These are phyloP conservation scores for Cyanidium caldarium DNA, from an alignment of 23 red algal species.

Conservation along the genomic window DNA sequence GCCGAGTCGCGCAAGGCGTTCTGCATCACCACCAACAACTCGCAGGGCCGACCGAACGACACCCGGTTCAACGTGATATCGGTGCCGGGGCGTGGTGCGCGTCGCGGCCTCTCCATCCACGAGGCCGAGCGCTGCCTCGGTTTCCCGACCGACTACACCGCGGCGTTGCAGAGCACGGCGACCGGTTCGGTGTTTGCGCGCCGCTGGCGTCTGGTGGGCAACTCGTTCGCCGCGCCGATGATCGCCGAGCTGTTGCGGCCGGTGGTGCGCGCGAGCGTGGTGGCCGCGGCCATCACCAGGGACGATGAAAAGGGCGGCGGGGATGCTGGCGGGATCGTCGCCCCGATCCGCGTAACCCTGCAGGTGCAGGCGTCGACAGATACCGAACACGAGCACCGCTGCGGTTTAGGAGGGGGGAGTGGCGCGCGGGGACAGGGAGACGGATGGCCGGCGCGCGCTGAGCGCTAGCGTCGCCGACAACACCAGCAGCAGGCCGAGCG, in stretches of 20 bases:
- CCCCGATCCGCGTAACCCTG: too few relatives aligned
- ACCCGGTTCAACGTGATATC: constrained; percentile 15
- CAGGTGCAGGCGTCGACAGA: too few relatives aligned
- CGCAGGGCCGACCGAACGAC: constrained; percentile 4
- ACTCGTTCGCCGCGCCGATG: constrained; percentile 6
- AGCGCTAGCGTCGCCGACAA: too few relatives aligned
- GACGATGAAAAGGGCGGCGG: too few relatives aligned
- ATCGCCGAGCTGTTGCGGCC: constrained; percentile 6
- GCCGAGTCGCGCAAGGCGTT: constrained; percentile 20
- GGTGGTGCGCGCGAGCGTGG: background rate
- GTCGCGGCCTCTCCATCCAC: constrained; percentile 4
- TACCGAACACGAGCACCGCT: too few relatives aligned
- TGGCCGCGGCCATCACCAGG: too few relatives aligned
- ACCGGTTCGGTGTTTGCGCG: background rate
- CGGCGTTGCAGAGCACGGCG: background rate
- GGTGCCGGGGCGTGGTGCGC: background rate
- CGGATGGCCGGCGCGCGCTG: too few relatives aligned
- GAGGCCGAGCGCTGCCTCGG: constrained; percentile 12
- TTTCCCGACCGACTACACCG: constrained; percentile 10
- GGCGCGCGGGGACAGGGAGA: too few relatives aligned
- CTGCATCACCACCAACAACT: constrained; percentile 22
- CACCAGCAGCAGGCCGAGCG: too few relatives aligned
- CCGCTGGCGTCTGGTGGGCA: constrained; percentile 12
- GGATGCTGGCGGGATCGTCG: too few relatives aligned
- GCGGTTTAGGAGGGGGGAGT: too few relatives aligned